These are phyloP conservation scores for Paraglomus occultum DNA, from an alignment of 192 early-diverging fungal species.

Conservation along the genomic window DNA sequence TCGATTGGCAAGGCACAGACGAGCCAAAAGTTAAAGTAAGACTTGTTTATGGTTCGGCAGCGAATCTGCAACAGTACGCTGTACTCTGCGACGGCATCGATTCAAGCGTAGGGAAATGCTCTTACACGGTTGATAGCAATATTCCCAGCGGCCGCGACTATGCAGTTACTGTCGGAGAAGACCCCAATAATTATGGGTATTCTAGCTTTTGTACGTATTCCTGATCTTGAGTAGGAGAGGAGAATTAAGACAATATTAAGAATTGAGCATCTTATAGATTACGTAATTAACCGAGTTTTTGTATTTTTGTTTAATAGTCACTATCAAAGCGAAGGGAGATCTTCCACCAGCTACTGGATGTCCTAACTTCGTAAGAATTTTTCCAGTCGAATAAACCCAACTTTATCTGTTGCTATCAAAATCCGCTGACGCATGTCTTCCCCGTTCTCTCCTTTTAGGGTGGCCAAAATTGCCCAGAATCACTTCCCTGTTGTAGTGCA, in stretches of 20 bases:
- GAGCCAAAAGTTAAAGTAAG: background rate
- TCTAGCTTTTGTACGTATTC: slow-evolving; percentile 14
- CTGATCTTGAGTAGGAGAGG: background rate
- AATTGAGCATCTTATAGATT: background rate
- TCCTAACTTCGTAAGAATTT: slow-evolving; percentile 12
- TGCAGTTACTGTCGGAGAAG: slow-evolving; percentile 1
- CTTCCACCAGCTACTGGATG: slow-evolving; percentile 16
- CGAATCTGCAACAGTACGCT: background rate
- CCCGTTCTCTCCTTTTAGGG: background rate
- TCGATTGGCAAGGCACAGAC: background rate
- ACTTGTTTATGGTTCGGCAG: background rate
- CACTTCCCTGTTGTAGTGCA: slow-evolving; percentile 18
- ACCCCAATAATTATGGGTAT: background rate
- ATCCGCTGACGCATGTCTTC: too few relatives aligned
- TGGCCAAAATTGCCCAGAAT: slow-evolving; percentile 6
- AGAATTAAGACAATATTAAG: background rate
- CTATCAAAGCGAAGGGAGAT: slow-evolving; percentile 1
- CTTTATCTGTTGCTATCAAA: background rate
- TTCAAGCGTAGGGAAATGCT: background rate
- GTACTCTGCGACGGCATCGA: background rate
- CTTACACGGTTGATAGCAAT: background rate
- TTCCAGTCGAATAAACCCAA: background rate
- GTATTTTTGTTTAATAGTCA: slow-evolving; percentile 13
- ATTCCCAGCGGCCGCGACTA: slow-evolving; percentile 2
- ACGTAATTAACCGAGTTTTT: background rate